These are phyloP conservation scores for Dactylellina sp. DNA, from an alignment of 2,329 filamentous ascomycete genomes.

Conservation along the genomic window DNA sequence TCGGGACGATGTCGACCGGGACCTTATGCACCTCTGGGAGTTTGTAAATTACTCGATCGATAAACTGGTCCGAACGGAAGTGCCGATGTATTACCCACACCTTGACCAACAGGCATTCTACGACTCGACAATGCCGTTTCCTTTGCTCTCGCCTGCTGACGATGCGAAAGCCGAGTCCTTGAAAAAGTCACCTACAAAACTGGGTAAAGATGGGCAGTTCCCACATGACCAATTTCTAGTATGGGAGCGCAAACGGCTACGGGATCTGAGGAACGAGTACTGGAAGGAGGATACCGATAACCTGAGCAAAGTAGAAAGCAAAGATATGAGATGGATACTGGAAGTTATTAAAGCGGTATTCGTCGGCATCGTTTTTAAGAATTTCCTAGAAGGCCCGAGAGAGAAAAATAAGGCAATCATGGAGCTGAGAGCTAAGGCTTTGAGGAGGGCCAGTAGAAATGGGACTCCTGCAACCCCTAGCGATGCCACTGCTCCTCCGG, in stretches of 20 bases:
- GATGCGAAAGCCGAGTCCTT: slow-evolving; percentile 39
- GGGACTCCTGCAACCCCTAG: slow-evolving; percentile 36
- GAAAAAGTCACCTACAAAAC: slow-evolving; percentile 32
- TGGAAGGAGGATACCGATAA: slow-evolving; percentile 57
- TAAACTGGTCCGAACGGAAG: slow-evolving; percentile 40
- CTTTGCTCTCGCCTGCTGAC: slow-evolving; percentile 36
- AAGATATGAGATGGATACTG: slow-evolving; percentile 56
- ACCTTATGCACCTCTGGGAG: slow-evolving; percentile 57
- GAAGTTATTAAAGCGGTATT: slow-evolving; percentile 55
- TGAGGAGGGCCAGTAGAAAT: slow-evolving; percentile 51
- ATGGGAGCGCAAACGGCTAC: slow-evolving; percentile 46
- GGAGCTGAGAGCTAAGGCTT: slow-evolving; percentile 51
- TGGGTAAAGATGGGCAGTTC: slow-evolving; percentile 44
- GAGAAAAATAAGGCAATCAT: slow-evolving; percentile 55
- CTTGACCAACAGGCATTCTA: slow-evolving; percentile 39
- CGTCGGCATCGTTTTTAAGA: slow-evolving; percentile 49
- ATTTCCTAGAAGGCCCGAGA: slow-evolving; percentile 46
- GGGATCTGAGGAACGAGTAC: slow-evolving; percentile 53
- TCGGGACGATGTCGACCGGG: slow-evolving; percentile 50
- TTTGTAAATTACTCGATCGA: slow-evolving; percentile 55
- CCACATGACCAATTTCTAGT: slow-evolving; percentile 52
- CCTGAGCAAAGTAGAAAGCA: slow-evolving; percentile 53
- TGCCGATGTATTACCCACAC: slow-evolving; percentile 54
- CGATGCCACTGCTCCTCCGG: slow-evolving; percentile 17
- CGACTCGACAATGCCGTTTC: slow-evolving; percentile 41